Conservation (phyloP, 352 stramenopile genomes). For the Achlya hypogyna region DNA sequence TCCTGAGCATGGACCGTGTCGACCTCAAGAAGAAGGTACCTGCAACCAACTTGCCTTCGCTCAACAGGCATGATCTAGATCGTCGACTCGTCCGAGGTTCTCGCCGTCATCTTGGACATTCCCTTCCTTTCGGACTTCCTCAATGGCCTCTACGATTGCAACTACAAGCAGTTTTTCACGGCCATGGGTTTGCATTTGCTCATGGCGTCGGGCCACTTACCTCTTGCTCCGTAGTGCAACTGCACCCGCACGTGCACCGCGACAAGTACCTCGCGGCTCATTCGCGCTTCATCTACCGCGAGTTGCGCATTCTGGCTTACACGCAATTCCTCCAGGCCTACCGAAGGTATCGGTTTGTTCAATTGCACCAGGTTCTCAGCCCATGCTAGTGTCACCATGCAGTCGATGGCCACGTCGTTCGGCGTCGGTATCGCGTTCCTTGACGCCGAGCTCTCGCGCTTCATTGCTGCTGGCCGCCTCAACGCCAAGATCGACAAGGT, state of each 20-base stretch:
- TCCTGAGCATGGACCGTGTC: constrained; percentile 89
- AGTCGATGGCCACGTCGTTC: constrained; percentile 95
- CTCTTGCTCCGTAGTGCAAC: constrained; percentile 31
- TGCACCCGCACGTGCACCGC: constrained; percentile 73
- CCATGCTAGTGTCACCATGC: constrained; percentile 85
- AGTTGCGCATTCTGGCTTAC: constrained; percentile 96
- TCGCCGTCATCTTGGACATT: constrained; percentile 82
- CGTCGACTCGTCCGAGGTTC: constrained; percentile 96
- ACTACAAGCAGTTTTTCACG: constrained; percentile 96
- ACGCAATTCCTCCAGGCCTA: constrained; percentile 98
- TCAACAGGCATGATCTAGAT: constrained; percentile 29
- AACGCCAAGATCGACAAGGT: constrained; percentile 99
- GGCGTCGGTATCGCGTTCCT: constrained; percentile 92
- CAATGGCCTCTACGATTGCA: constrained; percentile 94
- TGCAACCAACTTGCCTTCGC: background rate
- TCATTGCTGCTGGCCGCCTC: constrained; percentile 94
- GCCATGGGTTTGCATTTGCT: constrained; percentile 41
- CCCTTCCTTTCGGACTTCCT: constrained; percentile 80
- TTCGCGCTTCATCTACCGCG: constrained; percentile 90
- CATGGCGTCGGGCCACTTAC: background rate
- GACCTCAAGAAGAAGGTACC: constrained; percentile 94
- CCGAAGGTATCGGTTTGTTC: constrained; percentile 23
- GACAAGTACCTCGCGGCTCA: constrained; percentile 93
- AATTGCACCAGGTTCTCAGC: background rate
- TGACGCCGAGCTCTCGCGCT: constrained; percentile 94